These are phyloP conservation scores for Coemansia sp. DNA, from an alignment of 192 early-diverging fungal species.

Conservation along the genomic window DNA sequence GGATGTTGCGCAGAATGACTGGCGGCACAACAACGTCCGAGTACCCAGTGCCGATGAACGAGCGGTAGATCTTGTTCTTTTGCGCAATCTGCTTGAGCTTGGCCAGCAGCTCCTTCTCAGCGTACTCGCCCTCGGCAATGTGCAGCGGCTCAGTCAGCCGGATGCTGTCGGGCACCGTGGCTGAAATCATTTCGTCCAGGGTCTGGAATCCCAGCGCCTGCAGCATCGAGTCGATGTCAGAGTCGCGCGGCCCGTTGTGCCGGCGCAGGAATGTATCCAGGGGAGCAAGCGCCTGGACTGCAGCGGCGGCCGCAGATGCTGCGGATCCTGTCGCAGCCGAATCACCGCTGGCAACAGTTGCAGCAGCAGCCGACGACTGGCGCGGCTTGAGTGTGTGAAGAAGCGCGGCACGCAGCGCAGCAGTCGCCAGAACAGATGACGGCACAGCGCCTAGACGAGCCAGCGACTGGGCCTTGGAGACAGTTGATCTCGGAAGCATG, in stretches of 20 bases:
- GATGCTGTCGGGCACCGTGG: conserved; percentile 83
- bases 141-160: conserved; percentile 67
- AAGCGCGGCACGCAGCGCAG: conserved; percentile 33
- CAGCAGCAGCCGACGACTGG: conserved; percentile 38
- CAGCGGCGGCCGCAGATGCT: conserved; percentile 7
- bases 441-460: conserved; percentile 15
- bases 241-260: conserved; percentile 81
- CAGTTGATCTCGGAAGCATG: conserved; percentile 49
- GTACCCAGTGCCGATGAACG: conserved; percentile 97
- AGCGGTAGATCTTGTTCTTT: conserved; percentile 88
- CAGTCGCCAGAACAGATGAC: conserved; percentile 15
- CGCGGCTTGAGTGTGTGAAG: conserved; percentile 52
- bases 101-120: conserved; percentile 86
- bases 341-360: conserved; percentile 10
- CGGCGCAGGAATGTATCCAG: conserved; percentile 77
- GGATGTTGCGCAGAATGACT: conserved; percentile 93
- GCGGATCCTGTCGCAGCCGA: not conserved
- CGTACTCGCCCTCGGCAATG: conserved; percentile 69
- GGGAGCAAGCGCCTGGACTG: conserved; percentile 43
- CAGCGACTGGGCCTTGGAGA: conserved; percentile 35
- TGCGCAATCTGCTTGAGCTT: conserved; percentile 80
- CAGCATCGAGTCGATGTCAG: conserved; percentile 82
- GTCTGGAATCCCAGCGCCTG: conserved; percentile 71
- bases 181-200: conserved; percentile 78
- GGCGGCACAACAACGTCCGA: conserved; percentile 85